A percentile compares a stretch with the other conserved stretches of the same genome.
Conservation (phyloP, 2,329 filamentous ascomycete genomes). For the Talaromyces sp. region DNA sequence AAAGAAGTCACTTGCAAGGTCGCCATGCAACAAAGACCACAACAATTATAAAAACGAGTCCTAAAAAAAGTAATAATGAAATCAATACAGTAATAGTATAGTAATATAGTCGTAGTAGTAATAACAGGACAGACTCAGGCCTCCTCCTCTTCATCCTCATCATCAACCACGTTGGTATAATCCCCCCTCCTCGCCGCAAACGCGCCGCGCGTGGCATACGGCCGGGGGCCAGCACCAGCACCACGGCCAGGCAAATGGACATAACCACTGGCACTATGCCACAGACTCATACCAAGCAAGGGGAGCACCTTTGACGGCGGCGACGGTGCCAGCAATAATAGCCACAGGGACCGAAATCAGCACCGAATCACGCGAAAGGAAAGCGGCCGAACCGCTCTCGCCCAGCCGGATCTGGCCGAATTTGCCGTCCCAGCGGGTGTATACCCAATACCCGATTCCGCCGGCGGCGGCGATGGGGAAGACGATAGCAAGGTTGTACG, state of each 20-base stretch:
- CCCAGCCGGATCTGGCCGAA: slow-evolving; percentile 91
- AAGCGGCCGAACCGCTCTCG: slow-evolving; percentile 46
- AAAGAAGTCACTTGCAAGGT: too few relatives aligned
- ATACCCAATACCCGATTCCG: slow-evolving; percentile 78
- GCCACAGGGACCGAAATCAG: slow-evolving; percentile 79
- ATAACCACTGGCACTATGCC: slow-evolving; percentile 58
- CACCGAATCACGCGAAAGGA: slow-evolving; percentile 66
- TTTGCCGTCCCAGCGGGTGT: slow-evolving; percentile 77
- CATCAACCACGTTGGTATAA: slow-evolving; percentile 83
- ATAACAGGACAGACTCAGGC: slow-evolving; percentile 15
- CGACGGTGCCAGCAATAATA: slow-evolving; percentile 71
- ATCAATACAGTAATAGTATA: neutral
- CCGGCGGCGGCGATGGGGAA: slow-evolving; percentile 68
- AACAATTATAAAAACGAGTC: too few relatives aligned
- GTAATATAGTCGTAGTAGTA: neutral
- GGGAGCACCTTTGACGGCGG: slow-evolving; percentile 68
- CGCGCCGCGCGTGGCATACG: slow-evolving; percentile 82
- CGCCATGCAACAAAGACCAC: neutral
- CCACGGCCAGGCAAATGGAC: slow-evolving; percentile 37
- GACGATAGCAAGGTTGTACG: slow-evolving; percentile 76
- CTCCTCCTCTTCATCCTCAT: slow-evolving; percentile 89
- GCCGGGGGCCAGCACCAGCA: slow-evolving; percentile 54
- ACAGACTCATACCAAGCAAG: slow-evolving; percentile 66
- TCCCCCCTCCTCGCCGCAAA: slow-evolving; percentile 85
- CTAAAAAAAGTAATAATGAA: neutral